phyloP scores from a whole-genome alignment of 768 basidiomycete genomes.

The Suillus subalutaceus region DNA sequence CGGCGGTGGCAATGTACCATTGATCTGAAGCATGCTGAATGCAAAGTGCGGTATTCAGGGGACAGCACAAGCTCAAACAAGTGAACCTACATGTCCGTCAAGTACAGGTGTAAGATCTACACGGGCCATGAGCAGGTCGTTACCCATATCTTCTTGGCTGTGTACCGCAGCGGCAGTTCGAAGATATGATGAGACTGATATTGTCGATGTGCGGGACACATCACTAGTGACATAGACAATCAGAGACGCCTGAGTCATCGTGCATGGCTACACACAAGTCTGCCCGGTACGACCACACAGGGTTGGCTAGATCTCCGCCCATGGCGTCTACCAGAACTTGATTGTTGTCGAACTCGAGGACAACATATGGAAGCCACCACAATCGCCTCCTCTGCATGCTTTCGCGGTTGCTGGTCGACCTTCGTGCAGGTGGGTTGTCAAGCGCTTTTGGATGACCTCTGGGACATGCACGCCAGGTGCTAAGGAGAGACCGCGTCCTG shows the following conservation, averaged over 20 bases:
- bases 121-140: slow-evolving; percentile 92
- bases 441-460: slow-evolving; percentile 83
- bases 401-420: slow-evolving; percentile 77
- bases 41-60: slow-evolving; percentile 17
- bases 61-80: slow-evolving; percentile 7
- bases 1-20: slow-evolving; percentile 84
- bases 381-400: slow-evolving; percentile 91
- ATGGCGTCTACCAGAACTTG: slow-evolving; percentile 96
- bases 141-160: slow-evolving; percentile 93
- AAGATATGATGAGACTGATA: slow-evolving; percentile 90
- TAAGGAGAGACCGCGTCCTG: slow-evolving; percentile 81
- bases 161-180: slow-evolving; percentile 74
- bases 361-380: slow-evolving; percentile 96
- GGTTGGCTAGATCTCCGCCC: slow-evolving; percentile 87
- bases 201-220: slow-evolving; percentile 91
- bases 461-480: slow-evolving; percentile 81
- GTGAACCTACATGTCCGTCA: slow-evolving; percentile 66
- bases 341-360: slow-evolving; percentile 97
- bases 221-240: slow-evolving; percentile 57
- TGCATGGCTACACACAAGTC: slow-evolving; percentile 72
- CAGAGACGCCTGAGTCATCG: slow-evolving; percentile 10
- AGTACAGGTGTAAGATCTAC: slow-evolving; percentile 86
- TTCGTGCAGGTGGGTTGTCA: slow-evolving; percentile 57
- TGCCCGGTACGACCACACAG: slow-evolving; percentile 95
- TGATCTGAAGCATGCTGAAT: slow-evolving; percentile 82